These are phyloP conservation scores for Diplodia scrobiculata DNA, from an alignment of 2,329 filamentous ascomycete species.

Conservation along the genomic window DNA sequence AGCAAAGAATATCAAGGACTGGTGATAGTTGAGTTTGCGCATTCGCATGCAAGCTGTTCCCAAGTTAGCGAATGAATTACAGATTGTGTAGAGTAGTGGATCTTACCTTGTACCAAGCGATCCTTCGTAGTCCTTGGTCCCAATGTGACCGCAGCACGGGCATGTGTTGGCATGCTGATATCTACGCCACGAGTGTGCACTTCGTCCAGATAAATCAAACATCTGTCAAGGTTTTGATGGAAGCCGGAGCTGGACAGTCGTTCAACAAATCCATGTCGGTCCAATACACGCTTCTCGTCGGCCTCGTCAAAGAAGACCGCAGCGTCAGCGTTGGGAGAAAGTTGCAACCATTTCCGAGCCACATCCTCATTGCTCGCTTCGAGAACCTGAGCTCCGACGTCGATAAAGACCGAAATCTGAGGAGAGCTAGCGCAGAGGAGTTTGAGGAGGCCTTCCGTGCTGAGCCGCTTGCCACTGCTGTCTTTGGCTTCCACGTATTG, in stretches of 20 bases:
- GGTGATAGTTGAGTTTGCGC: constrained; percentile 9
- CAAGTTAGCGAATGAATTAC: background rate
- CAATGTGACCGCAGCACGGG: constrained; percentile 68
- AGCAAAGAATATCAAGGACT: constrained; percentile 55
- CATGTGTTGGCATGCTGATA: constrained; percentile 60
- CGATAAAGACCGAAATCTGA: constrained; percentile 59
- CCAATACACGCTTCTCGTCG: constrained; percentile 59
- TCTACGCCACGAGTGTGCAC: constrained; percentile 71
- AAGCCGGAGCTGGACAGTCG: constrained; percentile 62
- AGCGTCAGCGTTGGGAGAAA: constrained; percentile 37
- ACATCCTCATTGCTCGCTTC: constrained; percentile 56
- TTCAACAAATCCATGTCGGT: constrained; percentile 52
- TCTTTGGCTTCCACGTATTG: constrained; percentile 52
- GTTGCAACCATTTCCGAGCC: constrained; percentile 54
- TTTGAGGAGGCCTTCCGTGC: constrained; percentile 45
- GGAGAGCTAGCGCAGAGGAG: constrained; percentile 40
- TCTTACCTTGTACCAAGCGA: constrained; percentile 64
- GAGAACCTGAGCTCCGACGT: constrained; percentile 70
- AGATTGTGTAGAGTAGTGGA: constrained; percentile 49
- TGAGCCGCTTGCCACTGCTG: constrained; percentile 10
- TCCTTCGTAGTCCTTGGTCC: constrained; percentile 69
- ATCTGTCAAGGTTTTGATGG: constrained; percentile 57
- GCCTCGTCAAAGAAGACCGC: constrained; percentile 61
- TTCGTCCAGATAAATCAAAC: constrained; percentile 70
- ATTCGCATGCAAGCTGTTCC: constrained; percentile 16